Evolutionary conservation across 179 eudicot genomes (phyloP).

Genomic region (Beta corolliflora): DNA sequence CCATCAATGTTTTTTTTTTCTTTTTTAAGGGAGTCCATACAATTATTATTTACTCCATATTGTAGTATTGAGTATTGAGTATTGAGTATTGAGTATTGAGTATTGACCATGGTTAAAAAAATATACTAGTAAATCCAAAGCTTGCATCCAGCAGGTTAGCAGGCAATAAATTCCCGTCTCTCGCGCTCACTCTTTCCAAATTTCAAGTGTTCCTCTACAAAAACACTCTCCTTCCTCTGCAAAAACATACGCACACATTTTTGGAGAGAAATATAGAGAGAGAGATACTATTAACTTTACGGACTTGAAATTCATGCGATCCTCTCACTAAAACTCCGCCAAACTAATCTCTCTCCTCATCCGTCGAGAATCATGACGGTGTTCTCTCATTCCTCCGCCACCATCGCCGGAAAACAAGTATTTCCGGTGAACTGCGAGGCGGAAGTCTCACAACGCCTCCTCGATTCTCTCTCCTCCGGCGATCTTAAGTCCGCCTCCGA

Average conservation of each 20-base stretch:
- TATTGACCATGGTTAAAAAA: neutral
- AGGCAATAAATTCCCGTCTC: constrained; percentile 32
- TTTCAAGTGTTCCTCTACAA: neutral
- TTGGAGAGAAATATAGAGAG: neutral
- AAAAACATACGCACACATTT: neutral
- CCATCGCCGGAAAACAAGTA: constrained; percentile 54
- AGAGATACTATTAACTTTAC: too few relatives aligned
- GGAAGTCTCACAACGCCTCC: constrained; percentile 71
- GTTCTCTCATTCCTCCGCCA: constrained; percentile 48
- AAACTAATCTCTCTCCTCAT: neutral
- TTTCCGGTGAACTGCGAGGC: constrained; percentile 71
- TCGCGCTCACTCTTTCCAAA: constrained; percentile 20
- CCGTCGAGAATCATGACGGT: constrained; percentile 53
- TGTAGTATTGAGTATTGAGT: too few relatives aligned
- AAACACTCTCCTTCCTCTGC: neutral
- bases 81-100: too few relatives aligned
- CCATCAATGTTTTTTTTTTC: too few relatives aligned
- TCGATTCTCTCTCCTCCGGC: constrained; percentile 49
- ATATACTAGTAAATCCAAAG: too few relatives aligned
- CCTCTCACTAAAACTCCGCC: neutral
- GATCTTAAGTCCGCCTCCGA: constrained; percentile 46
- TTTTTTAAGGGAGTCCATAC: too few relatives aligned
- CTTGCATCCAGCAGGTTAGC: neutral
- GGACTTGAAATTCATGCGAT: neutral
- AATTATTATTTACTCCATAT: too few relatives aligned